These are phyloP conservation scores for Colletotrichum phormii DNA, from an alignment of 2,329 filamentous ascomycete genomes.

Conservation along the genomic window DNA sequence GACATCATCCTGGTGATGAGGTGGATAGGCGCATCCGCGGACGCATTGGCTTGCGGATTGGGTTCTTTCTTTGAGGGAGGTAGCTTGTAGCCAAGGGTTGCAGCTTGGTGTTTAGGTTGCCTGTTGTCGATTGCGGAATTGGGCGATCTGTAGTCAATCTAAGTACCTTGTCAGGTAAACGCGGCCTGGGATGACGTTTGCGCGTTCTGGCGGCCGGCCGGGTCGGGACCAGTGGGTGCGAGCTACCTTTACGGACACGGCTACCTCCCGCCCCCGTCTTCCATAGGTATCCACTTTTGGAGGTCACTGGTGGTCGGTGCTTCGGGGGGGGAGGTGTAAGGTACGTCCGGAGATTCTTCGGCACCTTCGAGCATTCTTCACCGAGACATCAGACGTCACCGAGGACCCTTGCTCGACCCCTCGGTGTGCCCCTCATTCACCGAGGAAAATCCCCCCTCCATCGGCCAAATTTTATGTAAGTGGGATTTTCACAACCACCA, in stretches of 20 bases:
- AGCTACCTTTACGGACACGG: slow-evolving; percentile 8
- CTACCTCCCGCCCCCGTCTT: slow-evolving; percentile 10
- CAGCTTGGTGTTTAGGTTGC: neutral
- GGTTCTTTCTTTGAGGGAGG: neutral
- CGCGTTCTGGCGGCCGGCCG: slow-evolving; percentile 19
- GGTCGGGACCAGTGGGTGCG: neutral
- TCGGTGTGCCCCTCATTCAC: slow-evolving; percentile 31
- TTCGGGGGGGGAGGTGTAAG: slow-evolving; percentile 7
- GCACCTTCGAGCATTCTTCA: neutral
- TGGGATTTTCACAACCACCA: slow-evolving; percentile 20
- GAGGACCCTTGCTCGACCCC: neutral
- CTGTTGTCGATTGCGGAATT: neutral
- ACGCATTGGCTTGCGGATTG: slow-evolving; percentile 31
- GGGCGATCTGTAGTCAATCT: slow-evolving; percentile 13
- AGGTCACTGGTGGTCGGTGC: slow-evolving; percentile 7
- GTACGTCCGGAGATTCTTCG: slow-evolving; percentile 22
- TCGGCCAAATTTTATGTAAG: slow-evolving; percentile 29
- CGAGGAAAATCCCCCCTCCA: slow-evolving; percentile 37
- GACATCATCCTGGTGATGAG: slow-evolving; percentile 68
- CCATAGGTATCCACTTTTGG: slow-evolving; percentile 22
- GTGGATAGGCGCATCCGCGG: slow-evolving; percentile 23
- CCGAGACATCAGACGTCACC: neutral
- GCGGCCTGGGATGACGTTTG: slow-evolving; percentile 38
- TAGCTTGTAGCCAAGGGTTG: neutral
- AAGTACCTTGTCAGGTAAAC: slow-evolving; percentile 16